These are phyloP conservation scores for Solanum bulbocastanum DNA, from an alignment of 257 asterid genomes.

Conservation along the genomic window DNA sequence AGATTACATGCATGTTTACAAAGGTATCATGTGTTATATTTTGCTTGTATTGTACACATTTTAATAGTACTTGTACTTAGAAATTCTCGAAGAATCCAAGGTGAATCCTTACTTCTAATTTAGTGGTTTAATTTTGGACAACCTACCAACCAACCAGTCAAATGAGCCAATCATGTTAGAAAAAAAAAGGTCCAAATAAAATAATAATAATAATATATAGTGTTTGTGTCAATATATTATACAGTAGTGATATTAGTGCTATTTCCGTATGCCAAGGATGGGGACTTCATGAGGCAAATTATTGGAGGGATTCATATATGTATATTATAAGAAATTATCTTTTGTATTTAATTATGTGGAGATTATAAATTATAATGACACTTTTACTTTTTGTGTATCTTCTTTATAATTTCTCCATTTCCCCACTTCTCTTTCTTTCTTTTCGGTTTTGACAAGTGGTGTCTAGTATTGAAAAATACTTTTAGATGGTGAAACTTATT, in stretches of 20 bases:
- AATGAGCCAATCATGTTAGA: neutral
- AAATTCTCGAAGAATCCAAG: constrained; percentile 1
- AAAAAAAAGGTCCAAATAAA: neutral
- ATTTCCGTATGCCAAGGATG: neutral
- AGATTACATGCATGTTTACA: neutral
- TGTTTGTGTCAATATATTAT: neutral
- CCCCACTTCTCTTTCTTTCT: neutral
- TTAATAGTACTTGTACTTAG: neutral
- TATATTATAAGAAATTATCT: neutral
- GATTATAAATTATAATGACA: neutral
- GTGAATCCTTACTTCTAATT: neutral
- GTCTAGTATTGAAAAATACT: neutral
- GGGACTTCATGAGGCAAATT: neutral
- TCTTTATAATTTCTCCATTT: neutral
- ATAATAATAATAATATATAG: neutral
- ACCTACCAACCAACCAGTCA: neutral
- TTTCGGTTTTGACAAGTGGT: neutral
- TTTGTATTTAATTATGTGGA: neutral
- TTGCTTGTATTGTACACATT: neutral
- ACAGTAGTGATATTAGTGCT: neutral
- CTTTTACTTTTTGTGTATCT: neutral
- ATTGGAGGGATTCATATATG: neutral
- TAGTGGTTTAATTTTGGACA: neutral
- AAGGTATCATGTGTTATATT: constrained; percentile 3
- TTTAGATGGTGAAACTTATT: neutral